These are phyloP conservation scores for Psilocybe mexicana DNA, from an alignment of 1,284 basidiomycete species.

Conservation along the genomic window DNA sequence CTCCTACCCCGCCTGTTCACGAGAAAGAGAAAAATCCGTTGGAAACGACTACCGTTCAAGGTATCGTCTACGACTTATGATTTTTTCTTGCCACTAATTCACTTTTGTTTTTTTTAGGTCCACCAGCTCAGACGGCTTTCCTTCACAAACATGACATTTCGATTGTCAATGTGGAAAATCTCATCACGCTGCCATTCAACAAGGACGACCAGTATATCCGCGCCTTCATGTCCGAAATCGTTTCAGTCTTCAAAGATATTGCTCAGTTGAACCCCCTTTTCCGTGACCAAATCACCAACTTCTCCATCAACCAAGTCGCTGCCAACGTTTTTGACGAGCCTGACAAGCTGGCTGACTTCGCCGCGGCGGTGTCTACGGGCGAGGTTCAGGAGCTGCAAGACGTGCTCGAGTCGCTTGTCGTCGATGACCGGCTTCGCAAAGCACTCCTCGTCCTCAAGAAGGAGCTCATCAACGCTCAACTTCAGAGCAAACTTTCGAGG, in stretches of 20 bases:
- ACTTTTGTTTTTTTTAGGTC: conserved; percentile 35
- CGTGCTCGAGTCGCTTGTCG: conserved; percentile 84
- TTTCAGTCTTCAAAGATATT: conserved; percentile 98
- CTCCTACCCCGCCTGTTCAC: conserved; percentile 39
- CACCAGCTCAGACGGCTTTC: conserved; percentile 86
- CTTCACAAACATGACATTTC: conserved; percentile 89
- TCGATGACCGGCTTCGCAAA: conserved; percentile 91
- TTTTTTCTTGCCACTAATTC: not conserved
- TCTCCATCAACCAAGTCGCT: conserved; percentile 92
- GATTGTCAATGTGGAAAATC: conserved; percentile 88
- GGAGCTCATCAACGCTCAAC: conserved; percentile 95
- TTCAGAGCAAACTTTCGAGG: conserved; percentile 92
- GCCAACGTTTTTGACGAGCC: conserved; percentile 99
- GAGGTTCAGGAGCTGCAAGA: conserved; percentile 92
- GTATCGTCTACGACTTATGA: conserved; percentile 9
- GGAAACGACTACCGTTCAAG: conserved; percentile 7
- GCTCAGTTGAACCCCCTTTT: conserved; percentile 97
- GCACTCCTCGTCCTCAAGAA: conserved; percentile 95
- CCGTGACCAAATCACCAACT: conserved; percentile 97
- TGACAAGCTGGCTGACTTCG: conserved; percentile 97
- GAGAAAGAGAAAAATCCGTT: conserved; percentile 21
- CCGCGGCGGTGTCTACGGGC: conserved; percentile 92
- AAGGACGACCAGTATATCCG: conserved; percentile 94
- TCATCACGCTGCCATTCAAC: conserved; percentile 81
- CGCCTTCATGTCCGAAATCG: conserved; percentile 96